Percentiles rank a stretch among this genome's conserved stretches.
Conservation (phyloP, 257 asterid species). For the Haberlea rhodopensis region DNA sequence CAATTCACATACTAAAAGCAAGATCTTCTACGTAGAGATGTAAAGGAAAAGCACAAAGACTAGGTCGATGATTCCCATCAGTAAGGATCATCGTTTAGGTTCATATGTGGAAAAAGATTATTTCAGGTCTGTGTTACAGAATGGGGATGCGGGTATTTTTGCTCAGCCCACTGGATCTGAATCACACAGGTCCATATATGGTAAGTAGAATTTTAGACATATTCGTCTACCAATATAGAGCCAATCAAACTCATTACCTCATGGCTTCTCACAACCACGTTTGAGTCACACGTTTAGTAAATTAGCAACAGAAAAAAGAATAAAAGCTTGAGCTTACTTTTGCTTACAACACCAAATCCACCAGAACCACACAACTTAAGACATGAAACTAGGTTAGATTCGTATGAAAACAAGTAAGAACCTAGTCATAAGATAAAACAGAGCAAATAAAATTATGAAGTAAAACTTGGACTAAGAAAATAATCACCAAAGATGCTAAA, state of each 20-base stretch:
- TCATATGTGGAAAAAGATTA: not conserved
- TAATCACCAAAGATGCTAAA: slow-evolving; percentile 8
- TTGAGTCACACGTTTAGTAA: too few species aligned
- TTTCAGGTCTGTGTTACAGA: not conserved
- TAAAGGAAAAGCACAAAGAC: not conserved
- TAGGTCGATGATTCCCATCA: not conserved
- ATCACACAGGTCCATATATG: not conserved
- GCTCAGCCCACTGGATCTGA: not conserved
- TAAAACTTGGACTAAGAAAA: not conserved
- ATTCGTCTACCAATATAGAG: not conserved
- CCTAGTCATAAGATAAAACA: not conserved
- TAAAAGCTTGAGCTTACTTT: not conserved
- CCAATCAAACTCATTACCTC: not conserved
- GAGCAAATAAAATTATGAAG: not conserved
- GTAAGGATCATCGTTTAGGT: not conserved
- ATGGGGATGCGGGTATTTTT: not conserved
- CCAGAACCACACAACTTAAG: not conserved
- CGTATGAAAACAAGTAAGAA: slow-evolving; percentile 4
- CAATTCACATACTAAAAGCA: not conserved
- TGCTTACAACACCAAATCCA: not conserved
- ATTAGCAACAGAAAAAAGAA: not conserved
- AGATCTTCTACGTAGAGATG: not conserved
- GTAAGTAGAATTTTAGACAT: too few species aligned
- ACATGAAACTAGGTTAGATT: not conserved
- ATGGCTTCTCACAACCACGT: not conserved